These are phyloP conservation scores for Eucommia ulmoides DNA, from an alignment of 257 asterid genomes.

Conservation along the genomic window DNA sequence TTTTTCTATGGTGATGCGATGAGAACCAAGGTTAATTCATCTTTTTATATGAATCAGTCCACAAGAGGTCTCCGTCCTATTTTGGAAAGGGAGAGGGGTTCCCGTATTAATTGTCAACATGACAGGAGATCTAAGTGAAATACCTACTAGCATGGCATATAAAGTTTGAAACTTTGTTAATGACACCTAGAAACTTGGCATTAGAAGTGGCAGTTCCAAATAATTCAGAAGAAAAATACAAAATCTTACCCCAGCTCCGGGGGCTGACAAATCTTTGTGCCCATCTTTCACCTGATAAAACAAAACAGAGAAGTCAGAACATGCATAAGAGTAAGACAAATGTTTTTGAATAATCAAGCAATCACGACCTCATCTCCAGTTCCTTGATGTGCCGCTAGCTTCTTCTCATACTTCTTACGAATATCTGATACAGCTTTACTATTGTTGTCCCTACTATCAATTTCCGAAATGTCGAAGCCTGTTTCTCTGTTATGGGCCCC, in stretches of 20 bases:
- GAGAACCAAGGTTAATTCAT: no score
- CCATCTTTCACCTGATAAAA: constrained; percentile 52
- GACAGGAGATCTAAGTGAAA: no score
- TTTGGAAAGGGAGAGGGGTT: no score
- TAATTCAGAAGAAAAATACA: constrained; percentile 6
- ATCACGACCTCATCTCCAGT: constrained; percentile 51
- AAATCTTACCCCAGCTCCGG: constrained; percentile 82
- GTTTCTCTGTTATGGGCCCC: constrained; percentile 59
- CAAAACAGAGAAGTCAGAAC: constrained; percentile 14
- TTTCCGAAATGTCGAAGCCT: constrained; percentile 48
- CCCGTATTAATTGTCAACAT: no score
- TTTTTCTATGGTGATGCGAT: no score
- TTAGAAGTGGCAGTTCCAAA: neutral
- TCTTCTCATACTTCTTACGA: constrained; percentile 92
- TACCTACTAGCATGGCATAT: no score
- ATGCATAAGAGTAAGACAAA: constrained; percentile 5
- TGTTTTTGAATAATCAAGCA: constrained; percentile 8
- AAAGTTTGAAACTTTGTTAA: no score
- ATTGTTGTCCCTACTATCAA: constrained; percentile 39
- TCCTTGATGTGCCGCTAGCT: constrained; percentile 73
- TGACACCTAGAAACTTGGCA: neutral
- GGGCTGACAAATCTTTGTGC: constrained; percentile 64
- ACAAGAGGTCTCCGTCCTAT: no score
- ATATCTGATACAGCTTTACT: constrained; percentile 70
- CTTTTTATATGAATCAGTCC: no score